Conservation (phyloP, 768 basidiomycete species). For the Pleurotus pulmonarius region DNA sequence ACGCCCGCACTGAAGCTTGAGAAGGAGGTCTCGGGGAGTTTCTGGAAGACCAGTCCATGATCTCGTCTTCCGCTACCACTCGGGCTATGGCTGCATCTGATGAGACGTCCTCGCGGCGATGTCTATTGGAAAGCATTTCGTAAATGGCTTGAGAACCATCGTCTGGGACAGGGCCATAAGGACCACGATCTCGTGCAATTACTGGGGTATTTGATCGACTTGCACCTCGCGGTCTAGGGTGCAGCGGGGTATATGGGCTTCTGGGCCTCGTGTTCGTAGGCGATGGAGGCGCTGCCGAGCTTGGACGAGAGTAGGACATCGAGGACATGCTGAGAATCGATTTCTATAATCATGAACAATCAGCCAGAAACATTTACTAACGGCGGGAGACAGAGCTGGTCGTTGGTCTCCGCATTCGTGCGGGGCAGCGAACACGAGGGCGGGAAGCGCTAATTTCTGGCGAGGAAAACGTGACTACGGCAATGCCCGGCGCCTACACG, state of each 20-base stretch:
- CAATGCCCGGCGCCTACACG: too few relatives aligned
- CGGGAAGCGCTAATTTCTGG: too few relatives aligned
- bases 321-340: not conserved
- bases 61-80: slow-evolving; percentile 5
- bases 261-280: slow-evolving; percentile 7
- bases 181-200: slow-evolving; percentile 7
- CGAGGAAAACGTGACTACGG: too few relatives aligned
- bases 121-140: slow-evolving; percentile 5
- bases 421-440: not conserved
- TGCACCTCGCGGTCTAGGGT: slow-evolving; percentile 8
- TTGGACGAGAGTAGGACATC: slow-evolving; percentile 1
- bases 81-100: slow-evolving; percentile 5
- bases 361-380: not conserved
- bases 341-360: not conserved
- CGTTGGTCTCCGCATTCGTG: not conserved
- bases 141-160: slow-evolving; percentile 7
- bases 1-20: not conserved
- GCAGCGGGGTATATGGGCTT: slow-evolving; percentile 8
- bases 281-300: slow-evolving; percentile 4
- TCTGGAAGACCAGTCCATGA: slow-evolving; percentile 3
- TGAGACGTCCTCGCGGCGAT: not conserved
- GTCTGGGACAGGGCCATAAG: slow-evolving; percentile 6
- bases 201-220: slow-evolving; percentile 7
- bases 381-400: not conserved
- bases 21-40: slow-evolving; percentile 7